Evolutionary conservation across 2,329 filamentous ascomycete species (phyloP).

Genomic region (Lithohypha guttulata): DNA sequence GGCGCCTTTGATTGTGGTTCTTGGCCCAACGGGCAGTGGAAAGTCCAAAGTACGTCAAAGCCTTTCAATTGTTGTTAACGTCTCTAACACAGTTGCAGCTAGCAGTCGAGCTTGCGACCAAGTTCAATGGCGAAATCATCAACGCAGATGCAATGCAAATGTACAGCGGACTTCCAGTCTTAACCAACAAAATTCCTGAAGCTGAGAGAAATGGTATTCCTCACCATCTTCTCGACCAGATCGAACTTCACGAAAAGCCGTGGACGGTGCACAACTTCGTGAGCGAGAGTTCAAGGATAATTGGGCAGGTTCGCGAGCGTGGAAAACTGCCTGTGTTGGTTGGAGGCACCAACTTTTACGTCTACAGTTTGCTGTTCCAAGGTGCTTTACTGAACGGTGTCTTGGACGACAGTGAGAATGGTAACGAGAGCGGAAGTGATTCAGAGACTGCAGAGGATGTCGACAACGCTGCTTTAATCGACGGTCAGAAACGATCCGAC

Average conservation of each 20-base stretch:
- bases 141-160: constrained; percentile 98
- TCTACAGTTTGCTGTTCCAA: constrained; percentile 75
- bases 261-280: constrained; percentile 78
- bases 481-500: neutral
- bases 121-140: constrained; percentile 84
- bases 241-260: constrained; percentile 63
- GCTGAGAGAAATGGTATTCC: constrained; percentile 68
- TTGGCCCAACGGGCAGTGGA: constrained; percentile 86
- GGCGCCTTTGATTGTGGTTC: constrained; percentile 62
- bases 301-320: constrained; percentile 65
- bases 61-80: neutral
- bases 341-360: constrained; percentile 92
- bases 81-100: constrained; percentile 46
- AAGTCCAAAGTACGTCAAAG: constrained; percentile 64
- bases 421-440: constrained; percentile 29
- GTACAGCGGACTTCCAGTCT: constrained; percentile 81
- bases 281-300: constrained; percentile 54
- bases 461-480: constrained; percentile 20
- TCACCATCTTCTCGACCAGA: constrained; percentile 77
- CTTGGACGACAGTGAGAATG: too few relatives aligned
- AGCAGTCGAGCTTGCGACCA: constrained; percentile 73
- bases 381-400: too few relatives aligned
- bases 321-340: constrained; percentile 82
- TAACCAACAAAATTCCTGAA: constrained; percentile 80
- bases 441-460: constrained; percentile 14